Percentiles rank a stretch among this genome's conserved stretches.
These are phyloP conservation scores for Gossypium herbaceum DNA, from an alignment of 345 rosid genomes.

Conservation along the genomic window DNA sequence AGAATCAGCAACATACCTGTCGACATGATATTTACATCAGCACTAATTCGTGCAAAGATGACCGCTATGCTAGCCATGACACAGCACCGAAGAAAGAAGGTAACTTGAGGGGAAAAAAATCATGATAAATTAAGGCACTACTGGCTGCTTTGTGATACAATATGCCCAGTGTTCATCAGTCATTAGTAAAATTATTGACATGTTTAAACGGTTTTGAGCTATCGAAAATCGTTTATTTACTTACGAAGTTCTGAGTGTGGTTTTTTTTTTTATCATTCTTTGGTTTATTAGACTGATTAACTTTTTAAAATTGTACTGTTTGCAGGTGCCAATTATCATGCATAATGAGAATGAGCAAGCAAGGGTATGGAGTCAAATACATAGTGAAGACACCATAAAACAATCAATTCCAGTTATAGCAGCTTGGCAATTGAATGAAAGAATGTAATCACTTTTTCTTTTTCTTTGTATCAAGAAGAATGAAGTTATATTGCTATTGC, in stretches of 20 bases:
- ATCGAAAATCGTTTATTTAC: conserved; percentile 4
- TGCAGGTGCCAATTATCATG: conserved; percentile 81
- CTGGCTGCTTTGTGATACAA: background rate
- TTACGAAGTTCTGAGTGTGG: too few species aligned
- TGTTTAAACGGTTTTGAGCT: background rate
- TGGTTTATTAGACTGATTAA: conserved; percentile 21
- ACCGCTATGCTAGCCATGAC: conserved; percentile 99
- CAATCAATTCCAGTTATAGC: conserved; percentile 82
- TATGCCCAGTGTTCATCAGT: background rate
- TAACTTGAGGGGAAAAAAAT: background rate
- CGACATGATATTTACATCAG: conserved; percentile 85
- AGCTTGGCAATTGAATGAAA: conserved; percentile 95
- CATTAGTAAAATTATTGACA: background rate
- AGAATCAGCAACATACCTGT: conserved; percentile 93
- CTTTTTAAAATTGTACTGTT: background rate
- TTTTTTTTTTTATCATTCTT: background rate
- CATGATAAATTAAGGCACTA: background rate
- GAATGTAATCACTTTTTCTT: conserved; percentile 53
- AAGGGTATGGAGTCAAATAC: conserved; percentile 75
- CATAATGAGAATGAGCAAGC: conserved; percentile 84
- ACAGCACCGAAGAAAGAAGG: conserved; percentile 76
- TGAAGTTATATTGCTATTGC: background rate
- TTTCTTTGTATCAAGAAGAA: background rate
- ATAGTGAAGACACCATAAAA: conserved; percentile 77
- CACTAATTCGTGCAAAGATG: conserved; percentile 95